A percentile compares a stretch with the other conserved stretches of the same genome.
phyloP scores from a whole-genome alignment of 176 grass and related monocot genomes.

The Rhynchospora pubera region DNA sequence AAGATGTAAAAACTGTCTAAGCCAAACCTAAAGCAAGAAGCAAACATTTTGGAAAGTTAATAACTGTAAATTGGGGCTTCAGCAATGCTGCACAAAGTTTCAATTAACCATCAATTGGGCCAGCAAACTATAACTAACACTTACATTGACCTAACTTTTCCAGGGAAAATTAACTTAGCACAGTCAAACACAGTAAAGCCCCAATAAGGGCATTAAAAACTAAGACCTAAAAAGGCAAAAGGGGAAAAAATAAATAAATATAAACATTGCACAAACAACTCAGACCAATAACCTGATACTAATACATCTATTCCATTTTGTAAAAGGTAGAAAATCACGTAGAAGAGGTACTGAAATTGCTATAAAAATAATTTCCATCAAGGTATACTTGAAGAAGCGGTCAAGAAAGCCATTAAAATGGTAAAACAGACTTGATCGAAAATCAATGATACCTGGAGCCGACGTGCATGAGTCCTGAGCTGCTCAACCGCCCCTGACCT shows the following conservation, averaged over 20 bases:
- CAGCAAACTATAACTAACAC: background rate
- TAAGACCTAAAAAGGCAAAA: background rate
- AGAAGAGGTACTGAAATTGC: slow-evolving; percentile 1
- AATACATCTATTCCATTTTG: background rate
- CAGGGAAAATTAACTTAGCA: background rate
- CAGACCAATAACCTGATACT: background rate
- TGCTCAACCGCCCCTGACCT: slow-evolving; percentile 75
- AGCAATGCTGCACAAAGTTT: background rate
- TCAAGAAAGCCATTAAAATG: background rate
- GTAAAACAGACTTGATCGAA: background rate
- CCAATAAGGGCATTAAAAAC: background rate
- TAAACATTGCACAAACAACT: background rate
- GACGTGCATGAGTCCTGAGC: slow-evolving; percentile 45
- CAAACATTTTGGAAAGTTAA: background rate
- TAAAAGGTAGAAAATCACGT: background rate
- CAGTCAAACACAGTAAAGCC: slow-evolving; percentile 1
- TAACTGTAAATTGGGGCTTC: background rate
- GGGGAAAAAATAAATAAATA: background rate
- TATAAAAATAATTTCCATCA: background rate
- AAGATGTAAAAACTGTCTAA: background rate
- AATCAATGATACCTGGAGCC: slow-evolving; percentile 36
- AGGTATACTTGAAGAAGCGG: background rate
- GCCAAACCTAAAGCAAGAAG: background rate
- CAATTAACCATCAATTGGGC: background rate
- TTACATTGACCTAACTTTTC: background rate